phyloP scores from a whole-genome alignment of 495 filamentous ascomycete genomes.

The Parathielavia hyrcaniae region DNA sequence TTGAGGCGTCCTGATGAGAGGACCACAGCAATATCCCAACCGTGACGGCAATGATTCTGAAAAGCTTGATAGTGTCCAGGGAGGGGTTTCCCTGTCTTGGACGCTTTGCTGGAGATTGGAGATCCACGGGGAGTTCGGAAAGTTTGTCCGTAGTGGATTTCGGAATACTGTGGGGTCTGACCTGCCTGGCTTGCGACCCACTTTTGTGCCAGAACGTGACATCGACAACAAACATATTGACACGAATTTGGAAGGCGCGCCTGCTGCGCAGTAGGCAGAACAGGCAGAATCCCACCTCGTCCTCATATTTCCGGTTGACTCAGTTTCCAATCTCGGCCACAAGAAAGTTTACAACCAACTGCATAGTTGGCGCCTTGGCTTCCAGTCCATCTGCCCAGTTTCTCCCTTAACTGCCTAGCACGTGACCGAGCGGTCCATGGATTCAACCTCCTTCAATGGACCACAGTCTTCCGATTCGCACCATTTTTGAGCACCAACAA shows the following conservation, averaged over 20 bases:
- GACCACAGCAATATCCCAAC: neutral
- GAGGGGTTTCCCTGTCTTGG: neutral
- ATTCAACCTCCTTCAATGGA: no score
- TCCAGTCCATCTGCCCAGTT: neutral
- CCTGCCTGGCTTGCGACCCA: conserved; percentile 8
- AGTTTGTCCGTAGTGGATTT: no score
- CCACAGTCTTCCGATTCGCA: no score
- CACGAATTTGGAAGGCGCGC: conserved; percentile 5
- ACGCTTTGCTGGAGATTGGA: neutral
- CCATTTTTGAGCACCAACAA: no score
- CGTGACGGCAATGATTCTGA: neutral
- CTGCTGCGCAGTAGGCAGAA: no score
- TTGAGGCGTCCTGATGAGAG: neutral
- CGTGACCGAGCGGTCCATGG: neutral
- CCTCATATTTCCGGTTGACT: neutral
- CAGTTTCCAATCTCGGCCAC: neutral
- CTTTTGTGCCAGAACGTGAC: neutral
- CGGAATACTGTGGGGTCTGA: neutral
- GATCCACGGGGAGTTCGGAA: neutral
- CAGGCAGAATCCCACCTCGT: neutral
- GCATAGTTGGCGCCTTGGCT: conserved; percentile 1
- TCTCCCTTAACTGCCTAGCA: neutral
- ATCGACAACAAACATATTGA: conserved; percentile 1
- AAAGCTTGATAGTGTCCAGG: neutral
- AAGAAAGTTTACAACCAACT: neutral